Percentiles rank a stretch among this genome's conserved stretches.
These are phyloP conservation scores for Pichia nanzhaoensis DNA, from an alignment of 805 yeast genomes.

Conservation along the genomic window DNA sequence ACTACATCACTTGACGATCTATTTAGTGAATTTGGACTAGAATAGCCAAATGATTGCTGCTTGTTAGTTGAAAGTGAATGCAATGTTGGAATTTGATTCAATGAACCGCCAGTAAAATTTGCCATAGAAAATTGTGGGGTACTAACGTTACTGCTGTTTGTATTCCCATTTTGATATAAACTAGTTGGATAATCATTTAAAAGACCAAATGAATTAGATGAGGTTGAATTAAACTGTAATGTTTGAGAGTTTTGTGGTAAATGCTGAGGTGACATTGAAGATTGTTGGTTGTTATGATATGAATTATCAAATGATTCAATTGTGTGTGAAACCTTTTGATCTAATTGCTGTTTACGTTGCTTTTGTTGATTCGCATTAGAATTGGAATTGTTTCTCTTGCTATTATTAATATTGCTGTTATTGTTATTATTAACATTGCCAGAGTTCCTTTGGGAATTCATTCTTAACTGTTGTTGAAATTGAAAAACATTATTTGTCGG, in stretches of 20 bases:
- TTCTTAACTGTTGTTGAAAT: conserved; percentile 21
- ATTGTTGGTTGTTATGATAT: not conserved
- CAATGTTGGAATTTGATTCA: conserved; percentile 1
- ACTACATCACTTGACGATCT: conserved; percentile 10
- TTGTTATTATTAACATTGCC: conserved; percentile 3
- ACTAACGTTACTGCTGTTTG: not conserved
- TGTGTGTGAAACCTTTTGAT: not conserved
- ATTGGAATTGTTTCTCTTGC: not conserved
- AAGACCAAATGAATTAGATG: not conserved
- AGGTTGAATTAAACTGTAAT: not conserved
- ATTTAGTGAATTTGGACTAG: conserved; percentile 2
- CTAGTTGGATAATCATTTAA: not conserved
- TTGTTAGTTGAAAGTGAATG: conserved; percentile 5
- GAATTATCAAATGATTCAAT: not conserved
- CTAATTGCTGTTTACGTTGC: conserved; percentile 6
- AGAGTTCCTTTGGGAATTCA: conserved; percentile 1
- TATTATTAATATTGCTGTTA: conserved; percentile 3
- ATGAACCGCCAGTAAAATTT: conserved; percentile 2
- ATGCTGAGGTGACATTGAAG: not conserved
- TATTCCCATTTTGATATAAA: not conserved
- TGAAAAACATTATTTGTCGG: conserved; percentile 22
- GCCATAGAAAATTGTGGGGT: not conserved
- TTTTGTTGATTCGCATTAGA: conserved; percentile 4
- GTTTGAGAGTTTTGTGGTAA: not conserved
- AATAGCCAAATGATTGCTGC: conserved; percentile 7